These are phyloP conservation scores for Teratosphaeriaceae sp. DNA, from an alignment of 2,329 filamentous ascomycete genomes.

Conservation along the genomic window DNA sequence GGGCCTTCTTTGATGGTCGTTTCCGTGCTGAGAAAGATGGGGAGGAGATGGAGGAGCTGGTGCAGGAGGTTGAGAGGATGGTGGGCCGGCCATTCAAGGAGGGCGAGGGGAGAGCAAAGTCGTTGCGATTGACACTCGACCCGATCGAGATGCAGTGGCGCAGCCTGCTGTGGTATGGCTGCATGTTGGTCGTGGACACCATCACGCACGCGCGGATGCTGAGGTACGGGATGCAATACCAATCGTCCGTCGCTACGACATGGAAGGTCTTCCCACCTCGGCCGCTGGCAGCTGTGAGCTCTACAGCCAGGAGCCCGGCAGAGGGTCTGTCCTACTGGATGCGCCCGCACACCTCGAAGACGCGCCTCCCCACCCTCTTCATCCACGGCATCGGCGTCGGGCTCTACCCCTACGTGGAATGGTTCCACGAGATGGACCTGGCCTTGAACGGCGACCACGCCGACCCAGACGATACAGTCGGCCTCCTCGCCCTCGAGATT, in stretches of 20 bases:
- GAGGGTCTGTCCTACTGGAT: conserved; percentile 57
- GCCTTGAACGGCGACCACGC: conserved; percentile 36
- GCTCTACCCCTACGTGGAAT: conserved; percentile 54
- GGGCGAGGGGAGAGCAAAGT: conserved; percentile 51
- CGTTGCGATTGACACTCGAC: conserved; percentile 61
- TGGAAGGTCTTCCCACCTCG: conserved; percentile 54
- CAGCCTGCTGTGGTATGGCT: conserved; percentile 57
- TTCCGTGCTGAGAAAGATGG: conserved; percentile 54
- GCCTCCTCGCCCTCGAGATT: conserved; percentile 60
- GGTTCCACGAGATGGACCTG: conserved; percentile 48
- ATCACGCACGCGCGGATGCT: conserved; percentile 20
- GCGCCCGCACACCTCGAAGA: conserved; percentile 54
- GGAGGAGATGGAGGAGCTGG: conserved; percentile 51
- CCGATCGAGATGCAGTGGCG: conserved; percentile 54
- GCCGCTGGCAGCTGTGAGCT: conserved; percentile 43
- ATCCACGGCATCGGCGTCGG: conserved; percentile 67
- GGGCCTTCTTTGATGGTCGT: conserved; percentile 60
- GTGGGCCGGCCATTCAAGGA: conserved; percentile 46
- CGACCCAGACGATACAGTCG: conserved; percentile 44
- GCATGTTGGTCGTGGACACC: conserved; percentile 48
- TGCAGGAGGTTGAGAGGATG: conserved; percentile 46
- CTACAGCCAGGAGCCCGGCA: conserved; percentile 41
- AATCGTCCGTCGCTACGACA: conserved; percentile 13
- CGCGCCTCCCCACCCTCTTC: conserved; percentile 56
- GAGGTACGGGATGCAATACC: conserved; percentile 20